Evolutionary conservation across 2,329 filamentous ascomycete genomes (phyloP), one percentile per base, ranked within the genome.

Genomic region (Fonsecaea erecta): DNA sequence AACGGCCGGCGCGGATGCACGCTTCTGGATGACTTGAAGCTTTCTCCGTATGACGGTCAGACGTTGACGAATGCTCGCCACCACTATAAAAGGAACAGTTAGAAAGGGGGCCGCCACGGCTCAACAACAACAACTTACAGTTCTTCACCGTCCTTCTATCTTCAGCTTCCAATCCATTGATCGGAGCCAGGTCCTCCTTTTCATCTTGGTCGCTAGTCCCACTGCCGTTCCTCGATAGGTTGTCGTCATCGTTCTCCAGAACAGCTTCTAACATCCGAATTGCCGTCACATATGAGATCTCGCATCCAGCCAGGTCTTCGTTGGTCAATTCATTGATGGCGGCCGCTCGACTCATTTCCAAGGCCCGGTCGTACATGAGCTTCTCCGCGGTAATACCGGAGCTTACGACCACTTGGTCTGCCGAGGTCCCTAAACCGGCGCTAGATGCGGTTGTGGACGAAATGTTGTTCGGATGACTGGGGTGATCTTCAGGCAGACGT

Each of bases 301-400:
- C 93, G 75, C 94, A 98, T 16, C 93, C 92, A 0, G 83, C 80
- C 26, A 98, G 82, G 76, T 98, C 93, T 68, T 95, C 91, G 63
- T 94, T 93, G 1, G 95, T 92, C 56, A 99, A 90, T 79, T 99
- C 95, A 72, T 96, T 96, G 74, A 98, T 95, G 7, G 95, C 95
- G 7, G 95, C 94, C 3, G 91, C 88, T 59, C 93, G 88, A 76
- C 93, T 97, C 95, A 99, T 98, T 76, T 99, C 95, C 24, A 98
- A 82, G 0, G 95, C 95, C 53, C 95, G 91, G 72, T 99, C 95
- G 75, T 97, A 99, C 93, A 99, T 97, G 52, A 99, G 83, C 78
- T 93, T 97, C 80, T 98, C 95, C 0, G 95, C 95, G 24, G 93
- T 97, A 62, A 97, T 88, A 1, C 94, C 95, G 1, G 91, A 88